Evolutionary conservation across 2,329 filamentous ascomycete genomes (phyloP).

Genomic region (Aspergillus japonicus): DNA sequence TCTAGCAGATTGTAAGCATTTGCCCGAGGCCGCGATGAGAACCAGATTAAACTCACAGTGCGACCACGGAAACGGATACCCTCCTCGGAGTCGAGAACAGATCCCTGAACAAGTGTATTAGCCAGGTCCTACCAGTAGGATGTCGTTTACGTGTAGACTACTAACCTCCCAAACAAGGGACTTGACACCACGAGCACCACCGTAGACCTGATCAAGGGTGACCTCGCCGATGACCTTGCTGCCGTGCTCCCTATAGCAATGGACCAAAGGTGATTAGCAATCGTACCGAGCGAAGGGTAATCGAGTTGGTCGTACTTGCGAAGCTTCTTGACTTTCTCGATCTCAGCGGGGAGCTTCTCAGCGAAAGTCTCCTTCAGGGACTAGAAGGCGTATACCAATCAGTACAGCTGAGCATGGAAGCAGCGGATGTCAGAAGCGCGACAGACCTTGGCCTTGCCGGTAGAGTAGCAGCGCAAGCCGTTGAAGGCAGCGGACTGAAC

Average conservation of each 20-base stretch:
- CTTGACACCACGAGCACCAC: constrained; percentile 98
- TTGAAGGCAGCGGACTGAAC: constrained; percentile 73
- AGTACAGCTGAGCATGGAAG: constrained; percentile 11
- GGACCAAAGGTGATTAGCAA: constrained; percentile 20
- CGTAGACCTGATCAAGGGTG: constrained; percentile 98
- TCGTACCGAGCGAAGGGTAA: not conserved
- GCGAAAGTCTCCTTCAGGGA: constrained; percentile 98
- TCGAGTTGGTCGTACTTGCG: constrained; percentile 68
- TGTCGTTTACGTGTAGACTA: not conserved
- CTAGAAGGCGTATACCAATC: constrained; percentile 52
- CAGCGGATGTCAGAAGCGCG: constrained; percentile 24
- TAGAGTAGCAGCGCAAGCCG: constrained; percentile 85
- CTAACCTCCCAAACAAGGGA: constrained; percentile 89
- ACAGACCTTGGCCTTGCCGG: constrained; percentile 76
- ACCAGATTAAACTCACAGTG: constrained; percentile 57
- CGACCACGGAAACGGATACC: constrained; percentile 99
- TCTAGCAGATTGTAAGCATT: constrained; percentile 49
- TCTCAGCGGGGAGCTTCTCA: constrained; percentile 90
- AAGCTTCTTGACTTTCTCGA: constrained; percentile 98
- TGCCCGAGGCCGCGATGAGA: not conserved
- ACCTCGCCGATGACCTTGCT: constrained; percentile 96
- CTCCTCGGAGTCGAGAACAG: constrained; percentile 96
- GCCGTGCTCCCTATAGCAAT: constrained; percentile 73
- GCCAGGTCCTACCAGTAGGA: not conserved
- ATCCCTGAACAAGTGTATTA: constrained; percentile 55